Evolutionary conservation across 495 filamentous ascomycete species (phyloP).

Genomic region (Mycothermus thermophilus): DNA sequence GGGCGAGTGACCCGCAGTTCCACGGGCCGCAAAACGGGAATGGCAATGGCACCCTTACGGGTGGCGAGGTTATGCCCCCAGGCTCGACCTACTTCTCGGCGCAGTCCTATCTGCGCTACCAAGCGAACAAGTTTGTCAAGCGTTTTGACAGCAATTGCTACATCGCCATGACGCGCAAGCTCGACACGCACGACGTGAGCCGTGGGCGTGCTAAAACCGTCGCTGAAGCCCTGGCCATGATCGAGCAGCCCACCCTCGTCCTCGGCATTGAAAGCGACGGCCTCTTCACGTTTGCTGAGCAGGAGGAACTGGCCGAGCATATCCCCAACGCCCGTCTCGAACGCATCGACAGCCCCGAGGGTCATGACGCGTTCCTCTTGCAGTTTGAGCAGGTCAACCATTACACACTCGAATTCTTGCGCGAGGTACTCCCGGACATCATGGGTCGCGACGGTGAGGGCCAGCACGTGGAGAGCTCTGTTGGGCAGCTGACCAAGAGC

Average conservation of each 20-base stretch:
- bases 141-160: conserved; percentile 98
- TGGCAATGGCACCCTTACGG: conserved; percentile 15
- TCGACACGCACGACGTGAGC: conserved; percentile 95
- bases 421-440: conserved; percentile 70
- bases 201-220: conserved; percentile 52
- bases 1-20: conserved; percentile 58
- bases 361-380: conserved; percentile 90
- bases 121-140: conserved; percentile 90
- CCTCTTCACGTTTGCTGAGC: conserved; percentile 91
- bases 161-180: conserved; percentile 94
- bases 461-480: conserved; percentile 28
- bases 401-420: conserved; percentile 73
- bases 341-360: conserved; percentile 83
- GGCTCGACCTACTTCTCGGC: conserved; percentile 88
- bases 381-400: conserved; percentile 95
- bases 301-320: conserved; percentile 73
- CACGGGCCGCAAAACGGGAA: conserved; percentile 40
- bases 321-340: conserved; percentile 67
- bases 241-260: conserved; percentile 78
- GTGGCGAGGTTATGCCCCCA: conserved; percentile 33
- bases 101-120: conserved; percentile 96
- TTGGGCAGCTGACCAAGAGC: conserved; percentile 50
- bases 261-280: conserved; percentile 91
- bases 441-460: conserved; percentile 50
- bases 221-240: conserved; percentile 57